Base-by-base conservation (phyloP, 169 alveolate genomes). In the Plasmodium vivax region DNA sequence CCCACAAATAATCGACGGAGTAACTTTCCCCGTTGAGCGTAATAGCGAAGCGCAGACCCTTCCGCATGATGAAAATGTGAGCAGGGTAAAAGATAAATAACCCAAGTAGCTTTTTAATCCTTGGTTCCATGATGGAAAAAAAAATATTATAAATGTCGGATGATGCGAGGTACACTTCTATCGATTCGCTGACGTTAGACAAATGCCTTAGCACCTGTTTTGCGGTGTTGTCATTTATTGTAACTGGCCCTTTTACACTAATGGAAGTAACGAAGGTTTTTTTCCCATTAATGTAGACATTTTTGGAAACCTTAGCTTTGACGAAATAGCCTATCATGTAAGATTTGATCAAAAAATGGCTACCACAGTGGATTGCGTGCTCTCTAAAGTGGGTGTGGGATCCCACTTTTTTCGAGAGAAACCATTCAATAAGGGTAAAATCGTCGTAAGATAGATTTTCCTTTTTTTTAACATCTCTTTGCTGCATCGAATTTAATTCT, bases 271-370 rank as follows among this genome's bases (percentile, higher is more conserved):
- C 95, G 81, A 80, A 96, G 14, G 92, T 90, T 75, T 96, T 88
- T 68, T 93, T 96, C 34, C 80, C 85, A 73, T 87, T 79, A 27
- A 85, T 74, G 80, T 74, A 93, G 36, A 95, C 81, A 47, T 96
- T 96, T 93, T 95, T 96, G 68, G 93, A 96, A 43, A 96, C 96
- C 27, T 93, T 94, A 34, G 93, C 92, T 93, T 92, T 73, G 34
- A 96, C 92, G 75, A 82, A 96, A 73, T 84, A 94, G 34, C 97
- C 97, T 96, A 96, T 96, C 97, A 90, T 96, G 62, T 30, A 93
- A n/a, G 96, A 96, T 72, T 77, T 81, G n/a, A 96, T 93, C 87
- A 93, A 95, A 47, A 96, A 91, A 34, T 85, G 93, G 81, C 93
- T 96, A 43, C 94, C 94, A 71, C 74, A 58, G 58, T 93, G 90